These are phyloP conservation scores for Diaporthe vexans DNA, from an alignment of 2,329 filamentous ascomycete species.

Conservation along the genomic window DNA sequence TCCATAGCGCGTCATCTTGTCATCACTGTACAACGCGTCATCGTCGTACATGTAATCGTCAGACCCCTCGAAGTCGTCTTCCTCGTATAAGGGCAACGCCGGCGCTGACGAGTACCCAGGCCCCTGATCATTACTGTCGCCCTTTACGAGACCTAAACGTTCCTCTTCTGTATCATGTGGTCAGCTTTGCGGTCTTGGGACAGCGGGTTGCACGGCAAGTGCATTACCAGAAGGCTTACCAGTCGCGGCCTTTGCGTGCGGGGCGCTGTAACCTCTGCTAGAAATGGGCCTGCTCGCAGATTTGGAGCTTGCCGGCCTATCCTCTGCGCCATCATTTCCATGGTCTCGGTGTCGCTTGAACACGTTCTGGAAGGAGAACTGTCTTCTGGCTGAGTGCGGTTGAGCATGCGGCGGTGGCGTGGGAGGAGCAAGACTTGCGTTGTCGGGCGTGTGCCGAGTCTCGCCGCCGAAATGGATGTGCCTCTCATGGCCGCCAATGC, in stretches of 20 bases:
- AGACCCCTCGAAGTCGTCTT: slow-evolving; percentile 49
- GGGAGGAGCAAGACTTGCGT: slow-evolving; percentile 64
- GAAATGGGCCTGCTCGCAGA: slow-evolving; percentile 52
- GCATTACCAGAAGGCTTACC: slow-evolving; percentile 17
- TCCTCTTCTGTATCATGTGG: slow-evolving; percentile 76
- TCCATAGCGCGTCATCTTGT: slow-evolving; percentile 55
- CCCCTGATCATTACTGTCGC: slow-evolving; percentile 73
- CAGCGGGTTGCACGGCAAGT: too few relatives aligned
- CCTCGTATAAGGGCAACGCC: slow-evolving; percentile 53
- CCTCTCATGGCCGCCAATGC: slow-evolving; percentile 56
- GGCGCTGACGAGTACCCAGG: slow-evolving; percentile 47
- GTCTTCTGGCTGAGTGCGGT: slow-evolving; percentile 72
- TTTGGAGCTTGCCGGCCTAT: slow-evolving; percentile 47
- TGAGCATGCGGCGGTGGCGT: slow-evolving; percentile 66
- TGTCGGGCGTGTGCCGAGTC: slow-evolving; percentile 54
- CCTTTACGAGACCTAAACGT: slow-evolving; percentile 83
- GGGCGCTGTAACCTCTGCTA: slow-evolving; percentile 58
- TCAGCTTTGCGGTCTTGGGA: not conserved
- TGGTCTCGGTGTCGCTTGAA: slow-evolving; percentile 70
- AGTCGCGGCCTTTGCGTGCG: slow-evolving; percentile 68
- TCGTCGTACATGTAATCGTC: slow-evolving; percentile 47
- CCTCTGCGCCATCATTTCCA: slow-evolving; percentile 43
- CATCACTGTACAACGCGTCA: slow-evolving; percentile 48
- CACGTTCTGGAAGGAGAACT: slow-evolving; percentile 94
- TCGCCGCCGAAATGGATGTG: slow-evolving; percentile 63